Evolutionary conservation across 768 basidiomycete species (phyloP).

Genomic region (Phanerochaete sordida): DNA sequence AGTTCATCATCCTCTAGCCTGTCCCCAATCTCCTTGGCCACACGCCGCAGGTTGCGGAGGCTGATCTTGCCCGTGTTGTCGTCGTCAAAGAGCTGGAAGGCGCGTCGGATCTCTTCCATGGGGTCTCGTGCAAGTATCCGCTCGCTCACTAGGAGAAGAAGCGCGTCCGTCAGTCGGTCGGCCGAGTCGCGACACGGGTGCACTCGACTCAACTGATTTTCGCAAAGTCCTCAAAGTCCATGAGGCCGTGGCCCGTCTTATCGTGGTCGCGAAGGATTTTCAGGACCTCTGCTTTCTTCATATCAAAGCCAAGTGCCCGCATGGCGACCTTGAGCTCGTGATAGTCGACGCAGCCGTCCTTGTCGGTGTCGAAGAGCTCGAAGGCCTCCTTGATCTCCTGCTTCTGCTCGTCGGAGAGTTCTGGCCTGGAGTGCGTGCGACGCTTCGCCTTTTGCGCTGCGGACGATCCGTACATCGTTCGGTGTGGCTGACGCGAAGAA

Average conservation of each 20-base stretch:
- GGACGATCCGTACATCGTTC: slow-evolving; percentile 33
- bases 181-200: neutral
- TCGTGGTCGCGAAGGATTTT: slow-evolving; percentile 92
- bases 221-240: slow-evolving; percentile 92
- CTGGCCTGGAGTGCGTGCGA: slow-evolving; percentile 71
- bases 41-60: slow-evolving; percentile 83
- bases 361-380: slow-evolving; percentile 98
- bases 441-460: slow-evolving; percentile 72
- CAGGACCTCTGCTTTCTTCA: slow-evolving; percentile 98
- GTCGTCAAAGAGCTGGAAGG: slow-evolving; percentile 96
- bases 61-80: slow-evolving; percentile 94
- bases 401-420: slow-evolving; percentile 84
- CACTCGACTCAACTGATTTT: slow-evolving; percentile 69
- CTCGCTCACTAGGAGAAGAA: slow-evolving; percentile 72
- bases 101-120: slow-evolving; percentile 92
- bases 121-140: slow-evolving; percentile 92
- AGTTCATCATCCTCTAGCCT: slow-evolving; percentile 93
- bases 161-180: neutral
- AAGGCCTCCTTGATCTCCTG: slow-evolving; percentile 99
- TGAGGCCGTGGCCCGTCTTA: slow-evolving; percentile 75
- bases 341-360: slow-evolving; percentile 94
- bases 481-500: neutral
- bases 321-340: slow-evolving; percentile 99
- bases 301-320: slow-evolving; percentile 94
- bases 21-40: slow-evolving; percentile 97